Evolutionary conservation across 352 stramenopile species (phyloP), one percentile per base, ranked within the genome.

Genomic region (Saprolegnia diclina): DNA sequence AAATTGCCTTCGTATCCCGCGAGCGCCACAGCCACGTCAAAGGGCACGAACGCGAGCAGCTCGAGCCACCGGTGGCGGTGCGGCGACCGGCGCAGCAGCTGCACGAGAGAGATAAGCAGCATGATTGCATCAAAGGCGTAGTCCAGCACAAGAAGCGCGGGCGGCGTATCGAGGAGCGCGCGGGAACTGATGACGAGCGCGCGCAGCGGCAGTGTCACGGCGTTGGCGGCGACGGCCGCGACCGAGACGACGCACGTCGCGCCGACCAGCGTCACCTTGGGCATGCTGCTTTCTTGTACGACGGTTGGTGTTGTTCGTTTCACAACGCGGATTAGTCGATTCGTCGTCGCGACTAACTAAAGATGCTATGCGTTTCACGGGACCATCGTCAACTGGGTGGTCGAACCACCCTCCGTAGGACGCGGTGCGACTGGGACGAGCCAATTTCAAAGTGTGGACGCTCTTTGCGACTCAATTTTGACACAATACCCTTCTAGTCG

Each of bases 191-290:
- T 14, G 63, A 69, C 63, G 18, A 69, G 53, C 7, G 19, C 48
- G 10, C 63, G 63, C 5, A 69, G 53, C 14, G 63, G 63, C 45
- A 69, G 21, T 14, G 63, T 69, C 14, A 69, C 9, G 32, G 53
- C 38, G 53, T 69, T 69, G 18, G 26, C 44, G 16, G 61, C 21
- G 19, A 69, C 63, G 10, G 63, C 48, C 18, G 53, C 42, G 9
- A 69, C n/a, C 7, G 44, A 22, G 18, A 69, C 7, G 45, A 69
- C 63, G 21, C 63, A 69, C n/a, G 44, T 50, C 13, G 61, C 48
- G 48, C 63, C 63, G 42, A 61, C 24, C 16, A 56, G 53, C 63
- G 44, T 69, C 26, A 69, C 21, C 48, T 66, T 53, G 59, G n/a
- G 24, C 37, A 66, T 66, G 13, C 29, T 37, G 22, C n/a, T n/a